phyloP scores from a whole-genome alignment of 2,329 filamentous ascomycete genomes.

The Setomelanomma holmii region DNA sequence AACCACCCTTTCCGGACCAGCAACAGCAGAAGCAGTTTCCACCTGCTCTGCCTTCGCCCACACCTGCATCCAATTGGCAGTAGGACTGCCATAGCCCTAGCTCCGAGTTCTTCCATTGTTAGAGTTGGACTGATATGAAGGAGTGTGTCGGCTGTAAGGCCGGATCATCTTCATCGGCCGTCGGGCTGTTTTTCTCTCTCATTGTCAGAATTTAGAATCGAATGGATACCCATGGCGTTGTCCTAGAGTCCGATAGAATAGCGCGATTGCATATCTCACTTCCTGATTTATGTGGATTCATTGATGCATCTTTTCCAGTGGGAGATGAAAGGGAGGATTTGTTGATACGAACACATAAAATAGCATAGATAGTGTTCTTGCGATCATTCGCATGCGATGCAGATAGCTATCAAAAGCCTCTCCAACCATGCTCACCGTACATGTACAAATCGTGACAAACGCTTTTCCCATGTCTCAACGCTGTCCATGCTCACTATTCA shows the following conservation, averaged over 20 bases:
- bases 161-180: background rate
- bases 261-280: background rate
- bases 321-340: too few species aligned
- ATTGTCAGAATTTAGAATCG: background rate
- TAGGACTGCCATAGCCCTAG: slow-evolving; percentile 11
- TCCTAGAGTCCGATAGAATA: background rate
- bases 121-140: too few species aligned
- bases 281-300: background rate
- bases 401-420: too few species aligned
- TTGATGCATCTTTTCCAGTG: too few species aligned
- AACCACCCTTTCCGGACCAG: background rate
- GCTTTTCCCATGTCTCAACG: background rate
- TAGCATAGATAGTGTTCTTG: too few species aligned
- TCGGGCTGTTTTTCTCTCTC: background rate
- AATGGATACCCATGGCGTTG: background rate
- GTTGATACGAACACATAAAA: background rate
- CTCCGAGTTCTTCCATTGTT: too few species aligned
- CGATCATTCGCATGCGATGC: too few species aligned
- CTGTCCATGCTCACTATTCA: background rate
- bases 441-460: background rate
- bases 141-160: background rate
- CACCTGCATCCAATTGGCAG: slow-evolving; percentile 24
- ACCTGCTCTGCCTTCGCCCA: slow-evolving; percentile 1
- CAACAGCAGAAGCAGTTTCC: background rate
- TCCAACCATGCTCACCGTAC: too few species aligned